phyloP scores from a whole-genome alignment of 2,329 filamentous ascomycete genomes.

The Colletotrichum sansevieriae region DNA sequence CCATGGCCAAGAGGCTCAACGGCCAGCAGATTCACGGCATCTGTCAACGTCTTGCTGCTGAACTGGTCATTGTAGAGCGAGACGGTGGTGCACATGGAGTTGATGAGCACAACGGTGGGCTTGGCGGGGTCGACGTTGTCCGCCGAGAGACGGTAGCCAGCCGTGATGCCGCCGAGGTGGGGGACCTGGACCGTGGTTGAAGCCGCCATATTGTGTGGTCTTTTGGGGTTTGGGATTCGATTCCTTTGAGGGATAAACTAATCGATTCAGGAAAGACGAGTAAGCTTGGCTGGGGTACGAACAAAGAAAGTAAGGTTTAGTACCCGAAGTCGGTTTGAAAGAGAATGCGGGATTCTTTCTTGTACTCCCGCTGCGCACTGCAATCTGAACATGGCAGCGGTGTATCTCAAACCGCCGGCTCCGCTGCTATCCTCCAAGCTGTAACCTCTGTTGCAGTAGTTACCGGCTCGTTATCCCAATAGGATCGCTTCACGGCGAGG shows the following conservation, averaged over 20 bases:
- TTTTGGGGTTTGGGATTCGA: background rate
- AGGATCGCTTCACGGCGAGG: background rate
- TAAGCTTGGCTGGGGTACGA: slow-evolving; percentile 24
- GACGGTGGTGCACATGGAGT: slow-evolving; percentile 64
- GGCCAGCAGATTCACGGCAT: slow-evolving; percentile 62
- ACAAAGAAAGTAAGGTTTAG: slow-evolving; percentile 11
- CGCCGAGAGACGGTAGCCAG: slow-evolving; percentile 59
- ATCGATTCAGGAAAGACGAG: slow-evolving; percentile 15
- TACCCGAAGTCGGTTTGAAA: slow-evolving; percentile 3
- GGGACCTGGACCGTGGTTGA: slow-evolving; percentile 59
- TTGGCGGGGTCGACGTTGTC: slow-evolving; percentile 61
- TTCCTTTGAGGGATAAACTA: background rate
- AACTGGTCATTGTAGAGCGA: slow-evolving; percentile 62
- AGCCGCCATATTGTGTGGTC: slow-evolving; percentile 50
- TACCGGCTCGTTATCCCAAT: slow-evolving; percentile 23
- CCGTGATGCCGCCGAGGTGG: slow-evolving; percentile 62
- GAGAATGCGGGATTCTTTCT: slow-evolving; percentile 28
- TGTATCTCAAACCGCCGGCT: slow-evolving; percentile 24
- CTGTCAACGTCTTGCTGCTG: slow-evolving; percentile 53
- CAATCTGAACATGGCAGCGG: slow-evolving; percentile 20
- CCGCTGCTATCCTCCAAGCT: slow-evolving; percentile 23
- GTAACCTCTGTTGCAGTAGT: slow-evolving; percentile 16
- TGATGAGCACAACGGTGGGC: slow-evolving; percentile 65
- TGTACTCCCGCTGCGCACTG: slow-evolving; percentile 4
- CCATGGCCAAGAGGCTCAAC: slow-evolving; percentile 68